Evolutionary conservation across 495 filamentous ascomycete genomes (phyloP).

Genomic region (Aspergillus egyptiacus): DNA sequence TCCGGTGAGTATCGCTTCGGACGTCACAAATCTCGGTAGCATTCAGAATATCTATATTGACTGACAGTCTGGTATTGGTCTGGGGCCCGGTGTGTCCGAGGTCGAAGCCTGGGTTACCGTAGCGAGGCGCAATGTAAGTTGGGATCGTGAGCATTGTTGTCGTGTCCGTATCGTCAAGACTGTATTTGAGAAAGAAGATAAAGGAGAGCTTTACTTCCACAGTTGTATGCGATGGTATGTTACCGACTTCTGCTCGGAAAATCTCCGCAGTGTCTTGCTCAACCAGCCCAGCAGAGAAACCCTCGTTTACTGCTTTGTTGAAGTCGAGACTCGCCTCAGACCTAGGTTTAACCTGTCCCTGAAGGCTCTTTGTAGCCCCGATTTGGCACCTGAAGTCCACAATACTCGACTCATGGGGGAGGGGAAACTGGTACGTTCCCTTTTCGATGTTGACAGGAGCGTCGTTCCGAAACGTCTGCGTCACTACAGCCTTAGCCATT

Average conservation of each 20-base stretch:
- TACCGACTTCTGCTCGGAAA: conserved; percentile 22
- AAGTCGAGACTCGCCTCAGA: conserved; percentile 10
- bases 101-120: conserved; percentile 12
- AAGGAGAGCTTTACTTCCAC: conserved; percentile 17
- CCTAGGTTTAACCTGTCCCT: conserved; percentile 15
- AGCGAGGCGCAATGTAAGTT: conserved; percentile 24
- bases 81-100: neutral
- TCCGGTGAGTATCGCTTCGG: neutral
- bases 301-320: conserved; percentile 12
- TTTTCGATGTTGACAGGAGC: neutral
- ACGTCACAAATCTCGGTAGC: neutral
- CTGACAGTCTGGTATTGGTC: neutral
- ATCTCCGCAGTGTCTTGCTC: conserved; percentile 24
- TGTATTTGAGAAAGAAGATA: conserved; percentile 18
- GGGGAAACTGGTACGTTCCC: conserved; percentile 16
- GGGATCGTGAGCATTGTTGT: conserved; percentile 21
- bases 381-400: conserved; percentile 17
- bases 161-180: neutral
- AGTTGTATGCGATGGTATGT: conserved; percentile 19
- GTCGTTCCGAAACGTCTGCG: neutral
- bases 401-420: conserved; percentile 21
- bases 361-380: conserved; percentile 12
- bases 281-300: conserved; percentile 18
- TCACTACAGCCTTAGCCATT: neutral
- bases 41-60: neutral